phyloP scores from a whole-genome alignment of 306 rosid genomes.

The cucumber (Cucumis sativus) region Cucumber_9930_V3 NC_026659.2:3026501-3027000 shows the following conservation, averaged over 20 bases:
- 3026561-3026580: background rate
- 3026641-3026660: background rate
- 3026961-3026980: slow-evolving; percentile 89
- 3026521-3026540: too few species aligned
- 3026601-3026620: background rate
- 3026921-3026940: slow-evolving; percentile 54
- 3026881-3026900: slow-evolving; percentile 85
- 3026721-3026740: background rate
- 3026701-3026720: background rate
- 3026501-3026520: too few species aligned
- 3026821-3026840: background rate
- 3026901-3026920: slow-evolving; percentile 71
- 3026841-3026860: background rate
- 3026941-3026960: slow-evolving; percentile 60
- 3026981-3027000: slow-evolving; percentile 65
- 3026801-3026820: background rate
- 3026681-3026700: background rate
- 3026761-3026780: background rate
- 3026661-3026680: background rate
- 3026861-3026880: background rate
- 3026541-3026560: background rate
- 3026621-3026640: background rate
- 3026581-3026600: background rate
- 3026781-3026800: background rate
- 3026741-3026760: background rate